Evolutionary conservation across 2,329 filamentous ascomycete species (phyloP).

Genomic region (Talaromyces sp.): DNA sequence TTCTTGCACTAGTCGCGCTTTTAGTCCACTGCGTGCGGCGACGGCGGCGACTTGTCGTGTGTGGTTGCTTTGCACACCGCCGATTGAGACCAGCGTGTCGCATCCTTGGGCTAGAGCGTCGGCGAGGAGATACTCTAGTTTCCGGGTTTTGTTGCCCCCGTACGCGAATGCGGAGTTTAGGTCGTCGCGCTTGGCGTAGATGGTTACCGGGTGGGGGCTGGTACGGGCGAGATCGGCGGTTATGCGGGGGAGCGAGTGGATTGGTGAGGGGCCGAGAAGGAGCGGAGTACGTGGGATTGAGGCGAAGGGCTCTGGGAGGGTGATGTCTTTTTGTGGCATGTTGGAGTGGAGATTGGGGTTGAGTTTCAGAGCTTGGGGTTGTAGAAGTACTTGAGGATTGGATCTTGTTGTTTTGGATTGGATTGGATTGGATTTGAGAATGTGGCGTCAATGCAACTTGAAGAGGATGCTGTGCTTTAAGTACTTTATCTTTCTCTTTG

Average conservation of each 20-base stretch:
- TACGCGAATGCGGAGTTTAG: conserved; percentile 69
- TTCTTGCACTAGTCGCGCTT: conserved; percentile 60
- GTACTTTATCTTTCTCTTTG: not conserved
- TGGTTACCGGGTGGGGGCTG: conserved; percentile 49
- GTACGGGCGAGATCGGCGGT: conserved; percentile 58
- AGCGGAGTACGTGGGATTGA: conserved; percentile 64
- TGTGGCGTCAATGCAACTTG: too few species aligned
- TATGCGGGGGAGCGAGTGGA: conserved; percentile 68
- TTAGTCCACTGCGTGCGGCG: conserved; percentile 60
- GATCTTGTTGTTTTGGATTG: too few species aligned
- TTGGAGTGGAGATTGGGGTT: not conserved
- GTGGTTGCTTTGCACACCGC: conserved; percentile 71
- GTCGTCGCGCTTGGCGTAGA: conserved; percentile 74
- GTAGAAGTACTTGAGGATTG: not conserved
- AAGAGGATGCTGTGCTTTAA: not conserved
- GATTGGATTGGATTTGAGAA: too few species aligned
- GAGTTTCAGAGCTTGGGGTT: not conserved
- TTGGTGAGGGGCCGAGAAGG: conserved; percentile 69
- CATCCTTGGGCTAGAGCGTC: conserved; percentile 61
- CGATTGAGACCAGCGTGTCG: conserved; percentile 67
- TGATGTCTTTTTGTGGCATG: conserved; percentile 8
- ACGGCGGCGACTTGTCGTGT: conserved; percentile 68
- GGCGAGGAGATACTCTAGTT: conserved; percentile 69
- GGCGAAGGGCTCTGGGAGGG: conserved; percentile 64
- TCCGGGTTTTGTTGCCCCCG: conserved; percentile 71